Base-by-base conservation (phyloP, 208 protist species). In the Acanthamoeba healyi region DNA sequence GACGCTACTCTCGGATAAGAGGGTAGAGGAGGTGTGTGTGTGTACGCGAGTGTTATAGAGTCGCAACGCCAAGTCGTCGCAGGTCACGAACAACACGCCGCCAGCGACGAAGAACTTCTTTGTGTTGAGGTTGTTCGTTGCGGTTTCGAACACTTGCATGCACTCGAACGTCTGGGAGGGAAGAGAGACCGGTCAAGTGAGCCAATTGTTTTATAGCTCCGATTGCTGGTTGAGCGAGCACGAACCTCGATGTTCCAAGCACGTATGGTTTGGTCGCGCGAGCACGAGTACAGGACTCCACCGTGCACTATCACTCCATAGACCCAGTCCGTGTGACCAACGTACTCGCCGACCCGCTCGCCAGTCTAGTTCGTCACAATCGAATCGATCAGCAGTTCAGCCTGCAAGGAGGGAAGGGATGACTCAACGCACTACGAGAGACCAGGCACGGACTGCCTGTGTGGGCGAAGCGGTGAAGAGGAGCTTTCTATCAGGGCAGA, bases 171-270 rank as follows among this genome's bases (percentile, higher is more conserved):
- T 79, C 70, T 79, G 32, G 15, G 36, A 2, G 38, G n/a, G n/a
- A 74, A 42, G 65, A 74, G 65, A 10, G 46, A 46, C 3, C 22
- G 26, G 40, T 32, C 32, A 44, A 0, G 2, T 0, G 12, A 24
- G 61, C 7, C 29, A 70, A 70, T 36, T n/a, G n/a, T n/a, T 7
- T 6, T 29, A 61, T 15, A 10, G 22, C 2, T 2, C 15, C 54
- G 32, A 1, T 4, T 36, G 54, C n/a, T n/a, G 14, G 22, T 17
- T 56, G 51, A 56, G 12, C 34, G 7, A 36, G 77, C 14, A n/a
- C 77, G 3, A 3, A 88, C 79, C 4, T 88, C 51, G 36, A 88
- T 88, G 79, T 88, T 88, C 79, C 79, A 88, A 12, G 79, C 38
- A 1, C 79, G 79, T 10, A 88, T 88, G 1, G 79, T 88, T 34